Conservation (phyloP, 1,139 yeast species). For the Arxiozyma slooffiae region DNA sequence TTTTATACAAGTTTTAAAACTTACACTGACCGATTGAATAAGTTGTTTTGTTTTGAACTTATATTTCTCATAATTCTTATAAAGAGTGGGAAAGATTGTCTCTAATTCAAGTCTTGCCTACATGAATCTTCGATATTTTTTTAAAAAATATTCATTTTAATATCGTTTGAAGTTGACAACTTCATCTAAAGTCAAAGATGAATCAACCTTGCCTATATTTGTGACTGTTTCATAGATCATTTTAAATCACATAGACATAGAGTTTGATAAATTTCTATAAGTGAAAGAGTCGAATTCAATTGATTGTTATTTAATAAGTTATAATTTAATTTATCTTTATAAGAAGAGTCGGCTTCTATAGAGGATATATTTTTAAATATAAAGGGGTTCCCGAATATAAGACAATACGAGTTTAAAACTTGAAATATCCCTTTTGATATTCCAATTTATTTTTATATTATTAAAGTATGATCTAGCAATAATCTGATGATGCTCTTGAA, state of each 20-base stretch:
- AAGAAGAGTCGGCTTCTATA: no score
- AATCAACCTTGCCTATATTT: not conserved
- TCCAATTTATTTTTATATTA: not conserved
- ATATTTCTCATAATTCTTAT: constrained; percentile 4
- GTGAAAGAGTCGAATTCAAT: not conserved
- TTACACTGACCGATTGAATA: not conserved
- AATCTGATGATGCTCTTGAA: constrained; percentile 10
- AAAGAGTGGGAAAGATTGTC: constrained; percentile 7
- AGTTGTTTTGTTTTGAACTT: not conserved
- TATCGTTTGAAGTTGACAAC: not conserved
- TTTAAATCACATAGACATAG: constrained; percentile 7
- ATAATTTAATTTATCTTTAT: constrained; percentile 2
- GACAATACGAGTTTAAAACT: not conserved
- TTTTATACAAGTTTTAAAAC: not conserved
- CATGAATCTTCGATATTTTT: constrained; percentile 12
- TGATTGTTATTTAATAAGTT: not conserved
- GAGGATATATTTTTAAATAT: not conserved
- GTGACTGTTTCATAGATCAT: constrained; percentile 5
- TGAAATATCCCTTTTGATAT: not conserved
- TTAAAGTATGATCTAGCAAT: not conserved
- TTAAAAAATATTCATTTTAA: constrained; percentile 6
- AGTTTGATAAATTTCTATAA: not conserved
- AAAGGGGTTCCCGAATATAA: constrained; percentile 10
- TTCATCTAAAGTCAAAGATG: not conserved
- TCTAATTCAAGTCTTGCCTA: constrained; percentile 16